phyloP scores from a whole-genome alignment of 2,329 filamentous ascomycete species.

The Talaromyces sp. region DNA sequence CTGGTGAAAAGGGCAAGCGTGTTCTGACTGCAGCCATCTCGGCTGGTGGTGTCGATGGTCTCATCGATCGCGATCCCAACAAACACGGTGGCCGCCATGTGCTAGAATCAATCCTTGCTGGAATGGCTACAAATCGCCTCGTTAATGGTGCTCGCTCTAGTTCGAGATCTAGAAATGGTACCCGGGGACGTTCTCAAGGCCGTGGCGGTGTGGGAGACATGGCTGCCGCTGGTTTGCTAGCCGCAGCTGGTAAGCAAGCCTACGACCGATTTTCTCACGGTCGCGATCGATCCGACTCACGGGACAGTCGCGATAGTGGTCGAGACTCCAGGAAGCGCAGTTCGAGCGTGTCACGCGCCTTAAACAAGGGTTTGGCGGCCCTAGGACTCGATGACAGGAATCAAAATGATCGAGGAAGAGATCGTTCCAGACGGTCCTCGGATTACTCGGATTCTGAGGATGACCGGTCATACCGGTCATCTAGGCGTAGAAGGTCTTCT shows the following conservation, averaged over 20 bases:
- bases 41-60: slow-evolving; percentile 78
- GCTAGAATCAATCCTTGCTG: slow-evolving; percentile 80
- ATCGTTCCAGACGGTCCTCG: slow-evolving; percentile 28
- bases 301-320: slow-evolving; percentile 45
- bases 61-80: slow-evolving; percentile 62
- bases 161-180: slow-evolving; percentile 39
- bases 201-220: slow-evolving; percentile 41
- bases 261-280: slow-evolving; percentile 41
- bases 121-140: slow-evolving; percentile 77
- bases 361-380: slow-evolving; percentile 41
- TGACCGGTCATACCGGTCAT: slow-evolving; percentile 31
- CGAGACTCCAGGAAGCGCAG: slow-evolving; percentile 38
- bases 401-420: slow-evolving; percentile 28
- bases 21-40: slow-evolving; percentile 80
- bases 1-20: slow-evolving; percentile 84
- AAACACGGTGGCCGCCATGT: slow-evolving; percentile 75
- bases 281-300: slow-evolving; percentile 43
- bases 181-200: slow-evolving; percentile 39
- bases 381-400: slow-evolving; percentile 38
- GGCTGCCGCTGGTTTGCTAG: slow-evolving; percentile 41
- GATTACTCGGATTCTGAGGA: slow-evolving; percentile 41
- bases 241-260: slow-evolving; percentile 45
- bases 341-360: slow-evolving; percentile 43
- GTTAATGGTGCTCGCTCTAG: slow-evolving; percentile 75
- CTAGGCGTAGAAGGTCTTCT: slow-evolving; percentile 32